Percentiles rank a stretch among this genome's conserved stretches.
Evolutionary conservation across 352 stramenopile genomes (phyloP).

Genomic region (Globisporangium camurandrum): DNA sequence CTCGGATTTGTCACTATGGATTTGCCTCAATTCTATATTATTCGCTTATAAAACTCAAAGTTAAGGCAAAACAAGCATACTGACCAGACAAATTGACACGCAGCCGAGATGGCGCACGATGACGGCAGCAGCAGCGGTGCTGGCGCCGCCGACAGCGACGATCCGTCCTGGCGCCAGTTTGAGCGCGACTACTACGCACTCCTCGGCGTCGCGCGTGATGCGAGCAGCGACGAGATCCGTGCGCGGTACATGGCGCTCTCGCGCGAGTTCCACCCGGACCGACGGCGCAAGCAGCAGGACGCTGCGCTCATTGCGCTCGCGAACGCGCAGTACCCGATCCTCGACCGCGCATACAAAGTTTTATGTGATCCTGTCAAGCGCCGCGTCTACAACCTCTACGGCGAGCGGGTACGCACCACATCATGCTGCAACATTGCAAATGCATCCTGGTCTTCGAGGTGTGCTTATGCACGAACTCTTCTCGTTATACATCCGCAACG

Average conservation of each 20-base stretch:
- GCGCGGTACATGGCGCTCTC: conserved; percentile 60
- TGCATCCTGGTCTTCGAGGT: background rate
- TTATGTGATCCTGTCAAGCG: conserved; percentile 59
- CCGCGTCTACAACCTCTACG: conserved; percentile 70
- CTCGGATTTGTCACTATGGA: too few relatives aligned
- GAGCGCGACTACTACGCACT: conserved; percentile 84
- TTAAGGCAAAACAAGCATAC: too few relatives aligned
- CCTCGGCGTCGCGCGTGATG: conserved; percentile 53
- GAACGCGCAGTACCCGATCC: conserved; percentile 69
- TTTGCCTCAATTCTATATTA: too few relatives aligned
- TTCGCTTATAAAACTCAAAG: too few relatives aligned
- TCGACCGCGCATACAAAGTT: conserved; percentile 81
- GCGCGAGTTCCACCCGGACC: conserved; percentile 82
- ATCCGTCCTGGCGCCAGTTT: conserved; percentile 37
- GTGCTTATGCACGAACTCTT: too few relatives aligned
- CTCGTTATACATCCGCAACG: too few relatives aligned
- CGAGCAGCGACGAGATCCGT: conserved; percentile 56
- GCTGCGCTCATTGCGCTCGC: conserved; percentile 46
- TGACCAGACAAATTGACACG: too few relatives aligned
- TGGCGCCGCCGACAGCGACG: conserved; percentile 13
- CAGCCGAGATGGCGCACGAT: conserved; percentile 8
- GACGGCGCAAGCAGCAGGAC: conserved; percentile 38
- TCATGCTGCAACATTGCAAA: background rate
- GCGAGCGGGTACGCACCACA: conserved; percentile 33
- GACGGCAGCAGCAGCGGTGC: background rate